Conservation (phyloP, 2,329 filamentous ascomycete species). For the Ceratocystis huliohia region DNA sequence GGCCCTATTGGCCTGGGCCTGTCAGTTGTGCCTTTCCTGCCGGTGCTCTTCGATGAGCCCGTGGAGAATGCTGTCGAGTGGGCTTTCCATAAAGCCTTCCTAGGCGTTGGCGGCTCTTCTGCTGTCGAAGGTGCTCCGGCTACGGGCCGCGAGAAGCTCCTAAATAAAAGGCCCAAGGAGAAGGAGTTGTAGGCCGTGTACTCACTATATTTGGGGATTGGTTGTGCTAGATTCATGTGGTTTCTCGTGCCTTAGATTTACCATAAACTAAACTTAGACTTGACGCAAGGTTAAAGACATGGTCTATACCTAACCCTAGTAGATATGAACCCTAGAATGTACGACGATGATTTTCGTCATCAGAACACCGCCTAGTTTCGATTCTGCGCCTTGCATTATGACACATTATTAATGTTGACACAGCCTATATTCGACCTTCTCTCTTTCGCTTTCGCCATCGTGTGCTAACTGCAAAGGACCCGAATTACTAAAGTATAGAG, state of each 20-base stretch:
- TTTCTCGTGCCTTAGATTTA: not conserved
- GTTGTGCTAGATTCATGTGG: not conserved
- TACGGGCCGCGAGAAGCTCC: constrained; percentile 37
- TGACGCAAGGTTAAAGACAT: not conserved
- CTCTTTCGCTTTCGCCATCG: not conserved
- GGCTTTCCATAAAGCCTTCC: constrained; percentile 73
- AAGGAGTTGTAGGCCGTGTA: constrained; percentile 31
- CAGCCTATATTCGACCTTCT: too few species aligned
- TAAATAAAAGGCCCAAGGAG: constrained; percentile 34
- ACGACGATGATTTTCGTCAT: not conserved
- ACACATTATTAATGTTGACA: too few species aligned
- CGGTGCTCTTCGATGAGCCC: constrained; percentile 76
- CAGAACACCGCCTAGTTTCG: too few species aligned
- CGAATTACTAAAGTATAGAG: too few species aligned
- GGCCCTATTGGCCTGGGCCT: constrained; percentile 77
- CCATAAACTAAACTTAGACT: not conserved
- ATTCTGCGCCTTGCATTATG: too few species aligned
- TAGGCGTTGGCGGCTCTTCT: constrained; percentile 50
- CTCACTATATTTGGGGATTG: not conserved
- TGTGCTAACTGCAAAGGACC: not conserved
- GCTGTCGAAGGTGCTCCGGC: constrained; percentile 43
- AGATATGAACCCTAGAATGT: not conserved
- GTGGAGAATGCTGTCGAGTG: constrained; percentile 88
- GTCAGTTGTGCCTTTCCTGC: constrained; percentile 68
- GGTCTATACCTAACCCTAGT: not conserved